Percentiles rank a stretch among this genome's conserved stretches.
Evolutionary conservation across 139 green algal species (phyloP).

Genomic region (Deuterostichococcus epilithicus): DNA sequence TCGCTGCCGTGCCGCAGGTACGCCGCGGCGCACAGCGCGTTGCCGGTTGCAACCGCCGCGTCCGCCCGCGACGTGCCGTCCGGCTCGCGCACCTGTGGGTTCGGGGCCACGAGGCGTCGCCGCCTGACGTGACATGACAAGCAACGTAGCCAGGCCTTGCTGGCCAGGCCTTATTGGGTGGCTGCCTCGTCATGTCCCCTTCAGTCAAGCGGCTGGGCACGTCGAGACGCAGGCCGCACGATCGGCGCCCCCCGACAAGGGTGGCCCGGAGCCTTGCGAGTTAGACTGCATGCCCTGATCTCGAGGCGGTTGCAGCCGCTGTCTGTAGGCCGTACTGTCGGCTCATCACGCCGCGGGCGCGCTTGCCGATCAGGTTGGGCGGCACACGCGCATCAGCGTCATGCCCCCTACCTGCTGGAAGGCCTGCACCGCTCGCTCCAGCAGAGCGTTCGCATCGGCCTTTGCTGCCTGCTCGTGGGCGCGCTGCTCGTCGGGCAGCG

Average conservation of each 20-base stretch:
- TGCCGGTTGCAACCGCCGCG: slow-evolving; percentile 47
- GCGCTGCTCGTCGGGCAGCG: background rate
- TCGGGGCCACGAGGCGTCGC: no score
- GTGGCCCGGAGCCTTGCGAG: background rate
- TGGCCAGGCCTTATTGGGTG: background rate
- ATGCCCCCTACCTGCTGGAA: slow-evolving; percentile 37
- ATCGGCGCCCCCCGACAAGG: background rate
- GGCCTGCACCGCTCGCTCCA: slow-evolving; percentile 25
- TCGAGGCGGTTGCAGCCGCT: background rate
- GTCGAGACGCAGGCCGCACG: background rate
- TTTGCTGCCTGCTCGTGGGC: slow-evolving; percentile 5
- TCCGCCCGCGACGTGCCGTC: slow-evolving; percentile 26
- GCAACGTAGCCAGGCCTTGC: no score
- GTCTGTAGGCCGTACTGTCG: background rate
- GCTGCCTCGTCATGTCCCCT: background rate
- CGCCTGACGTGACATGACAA: no score
- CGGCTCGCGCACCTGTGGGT: background rate
- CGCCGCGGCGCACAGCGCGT: slow-evolving; percentile 39
- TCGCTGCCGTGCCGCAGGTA: slow-evolving; percentile 21
- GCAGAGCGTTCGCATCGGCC: slow-evolving; percentile 24
- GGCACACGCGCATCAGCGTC: background rate
- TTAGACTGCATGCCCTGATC: background rate
- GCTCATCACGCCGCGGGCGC: background rate
- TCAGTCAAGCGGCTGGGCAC: background rate
- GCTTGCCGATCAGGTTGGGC: background rate